Evolutionary conservation across 768 basidiomycete species (phyloP), one percentile per base, ranked within the genome.

Genomic region (Tulasnella sp.): DNA sequence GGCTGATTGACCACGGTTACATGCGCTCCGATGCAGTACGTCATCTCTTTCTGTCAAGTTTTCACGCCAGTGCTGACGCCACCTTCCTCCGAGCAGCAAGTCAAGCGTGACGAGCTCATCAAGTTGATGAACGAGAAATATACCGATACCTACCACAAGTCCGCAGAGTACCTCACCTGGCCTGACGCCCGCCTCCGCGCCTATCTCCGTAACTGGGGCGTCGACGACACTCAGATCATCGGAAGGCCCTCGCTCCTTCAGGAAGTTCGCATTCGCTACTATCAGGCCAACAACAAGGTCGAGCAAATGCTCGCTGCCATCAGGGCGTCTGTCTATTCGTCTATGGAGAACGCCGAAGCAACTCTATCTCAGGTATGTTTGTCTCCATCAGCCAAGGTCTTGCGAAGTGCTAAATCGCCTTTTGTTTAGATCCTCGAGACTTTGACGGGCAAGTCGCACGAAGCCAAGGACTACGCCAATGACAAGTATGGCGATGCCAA

Each of bases 121-220:
- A 89, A 90, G 83, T 83, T 94, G 77, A 93, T 96, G 82, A 88
- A 93, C 79, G 89, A 89, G 76, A 94, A 93, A 92, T 92, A 91
- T 83, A 88, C 88, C 78, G 90, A 92, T 76, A 84, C 85, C 75
- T 84, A 84, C n/a, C 76, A 83, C 7, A 86, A 87, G 48, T 88
- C 89, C 1, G 88, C 92, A 2, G 87, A 91, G 2, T 98, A 97
- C 86, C 88, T 97, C 75, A 89, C 90, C 14, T 99, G 97, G 97
- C 94, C 95, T 18, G 97, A 98, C 84, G 94, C 96, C 3, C 90
- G 97, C 44, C 91, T 99, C 40, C 92, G 96, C 72, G 96, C 94
- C 1, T 98, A 94, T 86, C 89, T 98, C 28, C 90, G 96, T 69
- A 91, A 94, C 84, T 90, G 90, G 82, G 93, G 93, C 75, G 84